A percentile compares a stretch with the other conserved stretches of the same genome.
phyloP scores from a whole-genome alignment of 75 land plant genomes.

The Sequoia sempervirens region DNA sequence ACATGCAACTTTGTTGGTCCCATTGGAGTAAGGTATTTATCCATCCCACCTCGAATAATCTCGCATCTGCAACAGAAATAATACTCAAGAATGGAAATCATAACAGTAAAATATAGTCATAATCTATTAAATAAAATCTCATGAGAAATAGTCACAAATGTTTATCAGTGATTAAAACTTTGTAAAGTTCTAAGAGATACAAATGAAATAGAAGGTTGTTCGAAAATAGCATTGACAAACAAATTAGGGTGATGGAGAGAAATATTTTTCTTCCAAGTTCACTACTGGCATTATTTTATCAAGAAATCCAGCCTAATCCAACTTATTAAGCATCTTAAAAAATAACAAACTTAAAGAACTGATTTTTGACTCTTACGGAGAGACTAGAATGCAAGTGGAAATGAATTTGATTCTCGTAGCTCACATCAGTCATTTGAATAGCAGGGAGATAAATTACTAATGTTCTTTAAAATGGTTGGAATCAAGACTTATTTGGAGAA shows the following conservation, averaged over 20 bases:
- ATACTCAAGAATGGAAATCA: background rate
- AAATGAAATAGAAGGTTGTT: background rate
- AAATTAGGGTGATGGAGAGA: background rate
- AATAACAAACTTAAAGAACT: background rate
- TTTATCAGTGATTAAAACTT: background rate
- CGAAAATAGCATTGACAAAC: background rate
- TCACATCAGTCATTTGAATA: background rate
- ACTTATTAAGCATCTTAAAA: background rate
- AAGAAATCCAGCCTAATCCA: background rate
- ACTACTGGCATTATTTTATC: background rate
- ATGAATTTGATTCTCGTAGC: background rate
- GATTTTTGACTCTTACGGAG: background rate
- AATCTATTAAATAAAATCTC: background rate
- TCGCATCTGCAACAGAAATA: slow-evolving; percentile 47
- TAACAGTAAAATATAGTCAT: background rate
- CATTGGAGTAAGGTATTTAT: slow-evolving; percentile 85
- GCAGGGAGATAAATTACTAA: background rate
- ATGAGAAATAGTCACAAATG: background rate
- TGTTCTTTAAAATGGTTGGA: background rate
- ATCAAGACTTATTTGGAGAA: background rate
- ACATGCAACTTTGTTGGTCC: slow-evolving; percentile 90
- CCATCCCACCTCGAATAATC: slow-evolving; percentile 87
- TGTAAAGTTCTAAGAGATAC: background rate
- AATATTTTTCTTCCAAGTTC: background rate
- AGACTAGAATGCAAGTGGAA: background rate